phyloP scores from a whole-genome alignment of 306 rosid genomes.

The Prunus mongolica region DNA sequence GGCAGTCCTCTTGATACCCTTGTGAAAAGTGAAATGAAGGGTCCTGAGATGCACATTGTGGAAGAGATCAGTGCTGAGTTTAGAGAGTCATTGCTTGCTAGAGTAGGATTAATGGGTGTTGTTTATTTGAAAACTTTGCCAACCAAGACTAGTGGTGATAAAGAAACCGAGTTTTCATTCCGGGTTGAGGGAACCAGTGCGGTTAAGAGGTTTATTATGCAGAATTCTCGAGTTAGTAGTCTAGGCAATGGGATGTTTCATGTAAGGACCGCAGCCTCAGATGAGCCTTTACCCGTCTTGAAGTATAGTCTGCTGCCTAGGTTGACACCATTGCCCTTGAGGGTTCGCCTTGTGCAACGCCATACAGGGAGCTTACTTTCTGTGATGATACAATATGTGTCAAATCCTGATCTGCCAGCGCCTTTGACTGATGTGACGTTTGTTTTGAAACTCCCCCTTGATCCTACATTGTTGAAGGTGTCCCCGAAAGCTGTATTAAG shows the following conservation, averaged over 20 bases:
- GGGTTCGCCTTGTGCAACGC: slow-evolving; percentile 82
- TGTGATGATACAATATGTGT: slow-evolving; percentile 83
- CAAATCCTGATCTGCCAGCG: slow-evolving; percentile 65
- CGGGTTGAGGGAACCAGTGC: slow-evolving; percentile 65
- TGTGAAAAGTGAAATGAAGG: slow-evolving; percentile 77
- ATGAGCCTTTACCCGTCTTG: slow-evolving; percentile 78
- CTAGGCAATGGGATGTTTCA: slow-evolving; percentile 89
- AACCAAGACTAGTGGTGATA: slow-evolving; percentile 60
- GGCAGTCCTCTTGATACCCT: slow-evolving; percentile 62
- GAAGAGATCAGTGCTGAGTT: slow-evolving; percentile 90
- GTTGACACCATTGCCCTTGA: slow-evolving; percentile 83
- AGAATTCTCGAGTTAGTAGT: slow-evolving; percentile 73
- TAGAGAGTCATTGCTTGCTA: slow-evolving; percentile 83
- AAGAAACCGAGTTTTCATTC: slow-evolving; percentile 93
- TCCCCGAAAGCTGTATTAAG: slow-evolving; percentile 89
- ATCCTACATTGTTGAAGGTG: slow-evolving; percentile 81
- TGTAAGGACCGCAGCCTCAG: slow-evolving; percentile 64
- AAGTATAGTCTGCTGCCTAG: slow-evolving; percentile 79
- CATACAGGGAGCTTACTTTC: slow-evolving; percentile 82
- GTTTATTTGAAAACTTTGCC: slow-evolving; percentile 84
- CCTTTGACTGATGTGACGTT: slow-evolving; percentile 82
- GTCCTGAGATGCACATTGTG: slow-evolving; percentile 75
- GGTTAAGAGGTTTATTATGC: slow-evolving; percentile 78
- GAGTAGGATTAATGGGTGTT: slow-evolving; percentile 79
- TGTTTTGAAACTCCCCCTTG: slow-evolving; percentile 71